Evolutionary conservation across 352 stramenopile genomes (phyloP).

Genomic region (Pythium guiyangense): DNA sequence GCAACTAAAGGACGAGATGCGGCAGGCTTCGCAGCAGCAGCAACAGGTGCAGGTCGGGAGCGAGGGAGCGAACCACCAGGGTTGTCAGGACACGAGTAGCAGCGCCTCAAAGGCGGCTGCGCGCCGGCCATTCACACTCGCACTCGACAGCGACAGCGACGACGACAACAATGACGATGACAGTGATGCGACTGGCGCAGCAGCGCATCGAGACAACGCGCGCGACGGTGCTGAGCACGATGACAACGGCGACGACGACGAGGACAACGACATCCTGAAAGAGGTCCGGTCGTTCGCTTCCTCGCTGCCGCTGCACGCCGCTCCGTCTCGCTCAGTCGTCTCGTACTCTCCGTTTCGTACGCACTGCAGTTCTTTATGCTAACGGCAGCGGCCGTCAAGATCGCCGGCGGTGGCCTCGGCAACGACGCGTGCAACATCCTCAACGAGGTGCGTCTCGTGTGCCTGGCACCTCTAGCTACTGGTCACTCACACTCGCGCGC

Average conservation of each 20-base stretch:
- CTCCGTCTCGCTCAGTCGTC: conserved; percentile 30
- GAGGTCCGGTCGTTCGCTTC: conserved; percentile 24
- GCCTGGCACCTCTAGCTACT: not conserved
- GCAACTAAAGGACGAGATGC: conserved; percentile 25
- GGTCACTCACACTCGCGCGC: not conserved
- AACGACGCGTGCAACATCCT: conserved; percentile 61
- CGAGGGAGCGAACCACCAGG: not conserved
- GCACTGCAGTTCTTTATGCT: conserved; percentile 51
- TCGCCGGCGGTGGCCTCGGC: conserved; percentile 36
- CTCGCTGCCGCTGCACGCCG: conserved; percentile 13
- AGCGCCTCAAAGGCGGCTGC: not conserved
- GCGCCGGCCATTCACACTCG: not conserved
- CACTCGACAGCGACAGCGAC: not conserved
- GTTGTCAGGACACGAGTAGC: not conserved
- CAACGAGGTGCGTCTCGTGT: conserved; percentile 25
- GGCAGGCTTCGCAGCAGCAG: conserved; percentile 2
- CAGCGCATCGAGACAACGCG: not conserved
- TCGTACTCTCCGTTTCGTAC: conserved; percentile 20
- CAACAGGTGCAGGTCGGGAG: not conserved
- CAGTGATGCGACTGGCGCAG: not conserved
- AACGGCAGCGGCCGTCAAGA: conserved; percentile 51
- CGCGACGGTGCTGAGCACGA: not conserved
- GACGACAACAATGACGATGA: conserved; percentile 2
- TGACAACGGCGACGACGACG: not conserved
- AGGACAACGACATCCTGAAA: conserved; percentile 36